Evolutionary conservation across 352 stramenopile genomes (phyloP), one percentile per base, ranked within the genome.

Genomic region (Pythium biforme): DNA sequence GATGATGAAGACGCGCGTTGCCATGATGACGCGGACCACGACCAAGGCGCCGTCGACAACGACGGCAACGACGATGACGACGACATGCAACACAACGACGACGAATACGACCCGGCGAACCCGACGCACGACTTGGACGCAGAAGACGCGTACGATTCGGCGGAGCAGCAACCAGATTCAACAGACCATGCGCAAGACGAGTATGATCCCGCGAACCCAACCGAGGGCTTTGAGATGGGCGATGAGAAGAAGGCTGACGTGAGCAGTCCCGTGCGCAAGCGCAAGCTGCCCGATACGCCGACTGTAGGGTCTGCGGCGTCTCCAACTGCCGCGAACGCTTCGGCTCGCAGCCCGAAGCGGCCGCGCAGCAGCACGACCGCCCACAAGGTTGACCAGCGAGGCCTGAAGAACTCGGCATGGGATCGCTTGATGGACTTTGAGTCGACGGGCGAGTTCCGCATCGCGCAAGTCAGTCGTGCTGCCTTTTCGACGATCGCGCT

Each of bases 381-480:
- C 3, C 25, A 47, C 15, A 70, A 65, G 41, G 25, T 41, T 14
- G 63, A 70, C 34, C 45, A 72, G 27, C 65, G 65, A 31, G 83
- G 83, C 5, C 69, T 94, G 8, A 66, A 75, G 26, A 72, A 79
- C 41, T 74, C 79, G 8, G 81, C 82, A 4, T 94, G 79, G 81
- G 83, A 92, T 51, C 85, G 83, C 4, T 73, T 94, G 7, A 79
- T 88, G 72, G 83, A 92, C 49, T 89, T 90, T 48, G 75, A 91
- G 65, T 76, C 76, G 3, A 73, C 51, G 1, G 68, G 72, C 26
- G 77, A 88, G 22, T 94, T 94, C 43, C 59, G 66, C 22, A 61
- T 94, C 5, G 77, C 83, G 8, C 82, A 94, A 73, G 77, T 94
- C 19, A 92, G 81, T 59, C 79, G 83, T 27, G 75, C 81, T 45